These are phyloP conservation scores for Rosa hybrid DNA, from an alignment of 331 rosid species.

Conservation along the genomic window DNA sequence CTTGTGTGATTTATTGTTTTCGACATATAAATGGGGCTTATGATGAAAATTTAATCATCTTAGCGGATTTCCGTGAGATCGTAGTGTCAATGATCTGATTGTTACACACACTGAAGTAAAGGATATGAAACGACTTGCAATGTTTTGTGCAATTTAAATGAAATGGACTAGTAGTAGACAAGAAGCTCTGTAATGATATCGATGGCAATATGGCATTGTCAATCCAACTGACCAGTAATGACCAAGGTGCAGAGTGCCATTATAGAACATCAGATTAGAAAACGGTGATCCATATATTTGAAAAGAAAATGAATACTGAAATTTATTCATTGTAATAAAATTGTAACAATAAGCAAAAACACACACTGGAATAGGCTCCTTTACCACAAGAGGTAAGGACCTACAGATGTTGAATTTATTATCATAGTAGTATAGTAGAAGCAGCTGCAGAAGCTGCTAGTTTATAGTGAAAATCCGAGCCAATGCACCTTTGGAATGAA, in stretches of 20 bases:
- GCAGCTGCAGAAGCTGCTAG: not conserved
- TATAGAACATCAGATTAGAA: not conserved
- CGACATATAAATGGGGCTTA: slow-evolving; percentile 40
- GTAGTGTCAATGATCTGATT: slow-evolving; percentile 75
- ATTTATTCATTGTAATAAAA: not conserved
- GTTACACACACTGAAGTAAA: slow-evolving; percentile 89
- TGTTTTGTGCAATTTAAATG: too few relatives aligned
- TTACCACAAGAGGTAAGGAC: not conserved
- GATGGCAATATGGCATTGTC: not conserved
- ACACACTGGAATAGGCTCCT: not conserved
- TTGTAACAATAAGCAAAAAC: not conserved
- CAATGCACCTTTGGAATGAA: not conserved
- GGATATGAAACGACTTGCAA: too few relatives aligned
- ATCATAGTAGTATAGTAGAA: not conserved
- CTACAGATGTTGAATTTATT: not conserved
- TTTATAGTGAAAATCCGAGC: not conserved
- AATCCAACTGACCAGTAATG: not conserved
- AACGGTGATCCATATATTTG: not conserved
- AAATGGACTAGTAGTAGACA: not conserved
- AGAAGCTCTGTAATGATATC: not conserved
- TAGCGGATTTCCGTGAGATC: slow-evolving; percentile 99
- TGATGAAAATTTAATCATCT: slow-evolving; percentile 73
- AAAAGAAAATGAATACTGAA: not conserved
- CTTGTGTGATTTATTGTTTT: not conserved
- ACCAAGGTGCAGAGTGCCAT: not conserved